Conservation (phyloP, 768 basidiomycete species). For the Termitomyces titanicus region DNA sequence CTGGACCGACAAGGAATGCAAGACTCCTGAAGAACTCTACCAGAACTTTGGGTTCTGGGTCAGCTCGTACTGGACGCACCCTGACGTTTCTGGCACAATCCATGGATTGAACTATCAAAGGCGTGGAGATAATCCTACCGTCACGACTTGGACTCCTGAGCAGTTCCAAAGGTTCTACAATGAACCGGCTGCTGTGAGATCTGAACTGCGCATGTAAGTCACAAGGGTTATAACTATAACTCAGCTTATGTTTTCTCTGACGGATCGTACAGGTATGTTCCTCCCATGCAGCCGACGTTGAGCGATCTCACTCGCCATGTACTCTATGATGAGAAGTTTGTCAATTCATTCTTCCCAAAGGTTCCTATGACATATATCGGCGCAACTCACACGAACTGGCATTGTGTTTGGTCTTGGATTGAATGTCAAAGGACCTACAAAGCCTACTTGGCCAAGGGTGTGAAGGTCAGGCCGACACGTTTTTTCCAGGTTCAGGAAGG, state of each 20-base stretch:
- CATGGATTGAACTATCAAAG: conserved; percentile 18
- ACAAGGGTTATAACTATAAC: background rate
- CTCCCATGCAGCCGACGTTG: conserved; percentile 18
- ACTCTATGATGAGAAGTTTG: conserved; percentile 16
- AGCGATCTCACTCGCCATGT: conserved; percentile 12
- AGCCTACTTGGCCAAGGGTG: background rate
- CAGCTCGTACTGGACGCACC: conserved; percentile 23
- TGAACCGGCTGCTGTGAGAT: conserved; percentile 10
- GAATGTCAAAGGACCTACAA: background rate
- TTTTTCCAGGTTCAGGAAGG: background rate
- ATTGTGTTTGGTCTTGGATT: background rate
- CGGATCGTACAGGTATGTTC: background rate
- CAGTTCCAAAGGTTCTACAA: conserved; percentile 15
- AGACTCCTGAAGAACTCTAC: conserved; percentile 21
- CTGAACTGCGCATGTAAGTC: conserved; percentile 14
- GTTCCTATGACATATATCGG: background rate
- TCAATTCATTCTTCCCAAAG: conserved; percentile 1
- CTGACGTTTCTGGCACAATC: conserved; percentile 14
- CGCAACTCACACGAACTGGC: conserved; percentile 1
- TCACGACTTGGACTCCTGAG: conserved; percentile 20
- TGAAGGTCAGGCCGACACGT: background rate
- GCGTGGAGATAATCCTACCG: conserved; percentile 12
- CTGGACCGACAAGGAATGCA: conserved; percentile 17
- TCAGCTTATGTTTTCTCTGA: too few species aligned
- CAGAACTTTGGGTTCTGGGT: conserved; percentile 24